Conservation (phyloP, 331 rosid species). For the Cydonia oblonga region DNA sequence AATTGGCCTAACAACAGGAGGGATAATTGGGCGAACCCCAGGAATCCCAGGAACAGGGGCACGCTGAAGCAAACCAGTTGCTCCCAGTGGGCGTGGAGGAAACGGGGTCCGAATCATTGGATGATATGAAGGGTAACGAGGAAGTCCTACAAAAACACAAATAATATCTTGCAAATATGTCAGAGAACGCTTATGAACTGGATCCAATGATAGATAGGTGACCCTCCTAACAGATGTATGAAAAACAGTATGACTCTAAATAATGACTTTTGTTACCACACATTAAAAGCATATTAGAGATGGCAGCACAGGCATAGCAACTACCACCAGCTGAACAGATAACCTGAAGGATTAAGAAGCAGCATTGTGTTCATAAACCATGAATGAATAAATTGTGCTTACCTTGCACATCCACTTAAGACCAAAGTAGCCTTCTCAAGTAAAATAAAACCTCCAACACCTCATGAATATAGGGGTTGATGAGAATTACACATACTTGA, state of each 20-base stretch:
- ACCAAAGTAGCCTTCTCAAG: conserved; percentile 51
- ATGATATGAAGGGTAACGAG: conserved; percentile 72
- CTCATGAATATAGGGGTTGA: conserved; percentile 28
- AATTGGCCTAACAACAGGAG: conserved; percentile 70
- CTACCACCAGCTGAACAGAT: conserved; percentile 84
- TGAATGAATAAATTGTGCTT: conserved; percentile 40
- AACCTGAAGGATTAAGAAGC: conserved; percentile 70
- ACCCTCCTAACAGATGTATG: conserved; percentile 1
- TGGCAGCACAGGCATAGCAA: conserved; percentile 75
- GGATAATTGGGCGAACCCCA: conserved; percentile 65
- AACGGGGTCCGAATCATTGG: conserved; percentile 63
- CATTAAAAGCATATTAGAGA: conserved; percentile 75
- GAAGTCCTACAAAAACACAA: conserved; percentile 65
- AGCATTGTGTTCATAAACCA: conserved; percentile 50
- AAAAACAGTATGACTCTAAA: conserved; percentile 22
- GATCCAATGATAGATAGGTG: conserved; percentile 13
- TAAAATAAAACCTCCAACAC: conserved; percentile 45
- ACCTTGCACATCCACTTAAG: conserved; percentile 68
- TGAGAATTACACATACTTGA: conserved; percentile 22
- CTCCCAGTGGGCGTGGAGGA: conserved; percentile 74
- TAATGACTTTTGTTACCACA: conserved; percentile 70
- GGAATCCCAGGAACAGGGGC: conserved; percentile 74
- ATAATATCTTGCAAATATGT: conserved; percentile 58
- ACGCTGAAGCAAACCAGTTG: conserved; percentile 52
- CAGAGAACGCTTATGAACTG: conserved; percentile 34